Evolutionary conservation across 306 rosid species (phyloP).

Genomic region (Vigna angularis): DNA sequence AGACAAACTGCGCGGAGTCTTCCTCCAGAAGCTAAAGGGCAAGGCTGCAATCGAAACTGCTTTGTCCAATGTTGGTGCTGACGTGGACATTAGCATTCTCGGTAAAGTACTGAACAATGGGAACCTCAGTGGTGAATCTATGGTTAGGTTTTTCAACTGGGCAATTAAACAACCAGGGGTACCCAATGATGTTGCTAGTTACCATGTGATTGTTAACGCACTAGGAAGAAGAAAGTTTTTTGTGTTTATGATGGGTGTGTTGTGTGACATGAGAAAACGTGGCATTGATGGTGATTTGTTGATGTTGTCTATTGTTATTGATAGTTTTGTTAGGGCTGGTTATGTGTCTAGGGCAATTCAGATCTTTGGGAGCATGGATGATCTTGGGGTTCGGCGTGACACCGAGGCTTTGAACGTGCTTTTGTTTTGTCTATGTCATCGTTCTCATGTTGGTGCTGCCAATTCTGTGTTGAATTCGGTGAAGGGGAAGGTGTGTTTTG

Average conservation of each 20-base stretch:
- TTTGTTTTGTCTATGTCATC: conserved; percentile 63
- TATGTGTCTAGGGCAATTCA: conserved; percentile 70
- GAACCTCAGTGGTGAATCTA: conserved; percentile 69
- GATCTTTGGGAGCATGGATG: conserved; percentile 60
- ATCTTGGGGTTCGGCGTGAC: conserved; percentile 60
- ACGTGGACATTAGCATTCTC: conserved; percentile 58
- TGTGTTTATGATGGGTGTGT: conserved; percentile 52
- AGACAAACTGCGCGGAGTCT: conserved; percentile 81
- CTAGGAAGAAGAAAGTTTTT: conserved; percentile 83
- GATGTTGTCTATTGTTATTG: conserved; percentile 64
- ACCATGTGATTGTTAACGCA: conserved; percentile 69
- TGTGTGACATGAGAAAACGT: conserved; percentile 52
- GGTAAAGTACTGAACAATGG: conserved; percentile 63
- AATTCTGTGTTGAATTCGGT: conserved; percentile 60
- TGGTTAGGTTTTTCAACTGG: conserved; percentile 84
- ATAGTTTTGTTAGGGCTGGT: conserved; percentile 73
- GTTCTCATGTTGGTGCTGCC: conserved; percentile 74
- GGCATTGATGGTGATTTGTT: conserved; percentile 57
- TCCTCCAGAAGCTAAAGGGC: conserved; percentile 81
- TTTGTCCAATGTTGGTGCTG: conserved; percentile 54
- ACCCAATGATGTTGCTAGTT: conserved; percentile 50
- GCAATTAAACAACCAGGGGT: conserved; percentile 66
- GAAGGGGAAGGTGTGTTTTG: conserved; percentile 65
- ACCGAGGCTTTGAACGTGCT: conserved; percentile 68
- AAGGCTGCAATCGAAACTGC: conserved; percentile 67